Evolutionary conservation across 176 grass and related monocot species (phyloP).

Genomic region (barley (Hordeum vulgare)): MorexV3_pseudomolecules_assembly NC_058519.1:658954037-658954536

Average conservation of each 20-base stretch:
- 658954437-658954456: slow-evolving; percentile 60
- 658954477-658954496: slow-evolving; percentile 68
- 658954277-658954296: slow-evolving; percentile 87
- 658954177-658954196: slow-evolving; percentile 92
- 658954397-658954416: slow-evolving; percentile 68
- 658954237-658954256: slow-evolving; percentile 91
- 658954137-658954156: not conserved
- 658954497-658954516: slow-evolving; percentile 58
- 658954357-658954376: slow-evolving; percentile 56
- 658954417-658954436: slow-evolving; percentile 73
- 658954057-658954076: slow-evolving; percentile 88
- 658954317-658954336: slow-evolving; percentile 62
- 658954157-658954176: not conserved
- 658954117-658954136: not conserved
- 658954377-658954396: slow-evolving; percentile 43
- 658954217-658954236: slow-evolving; percentile 98
- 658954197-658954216: slow-evolving; percentile 92
- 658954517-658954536: slow-evolving; percentile 62
- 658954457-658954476: slow-evolving; percentile 94
- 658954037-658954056: slow-evolving; percentile 95
- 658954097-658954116: not conserved
- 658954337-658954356: slow-evolving; percentile 42
- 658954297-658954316: slow-evolving; percentile 77
- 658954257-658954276: slow-evolving; percentile 78
- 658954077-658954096: not conserved